Evolutionary conservation across 441 rosid genomes (phyloP), one percentile per base, ranked within the genome.

Genomic region (Populus tomentosa): DNA sequence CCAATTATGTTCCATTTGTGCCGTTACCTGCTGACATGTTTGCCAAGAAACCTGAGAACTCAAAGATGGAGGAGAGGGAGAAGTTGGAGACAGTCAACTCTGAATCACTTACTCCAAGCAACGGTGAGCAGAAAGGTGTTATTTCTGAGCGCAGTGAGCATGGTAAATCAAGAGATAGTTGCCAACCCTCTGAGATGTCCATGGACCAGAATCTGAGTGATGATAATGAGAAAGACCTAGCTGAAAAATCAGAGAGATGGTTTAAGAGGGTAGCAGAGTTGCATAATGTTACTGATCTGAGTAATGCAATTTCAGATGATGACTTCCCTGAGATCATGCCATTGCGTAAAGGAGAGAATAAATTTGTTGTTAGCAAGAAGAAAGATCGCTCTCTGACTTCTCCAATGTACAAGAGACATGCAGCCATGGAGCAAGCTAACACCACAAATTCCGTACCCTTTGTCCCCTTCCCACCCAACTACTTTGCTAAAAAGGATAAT

Each of bases 251-350:
- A 70, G 99, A 92, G 85, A 89, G 97, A 76, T 95, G 99, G 99
- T 95, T 92, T 81, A 86, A 87, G 73, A 86, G 93, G n/a, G 95
- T 89, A 74, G 95, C 97, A 38, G 96, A 95, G 85, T 89, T 95
- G 16, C 91, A 95, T 71, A 90, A 93, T 82, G 90, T 91, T 59
- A 87, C 95, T 36, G 99, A 93, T 86, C 85, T 93, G 59, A 82
- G 91, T 68, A 88, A 92, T 82, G 88, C 85, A 82, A 90, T 89
- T 72, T 90, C 97, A 0, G 99, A 93, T 69, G 97, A 91, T 81
- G 98, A 93, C 77, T 95, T 93, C 82, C 97, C 98, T 0, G 90
- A 93, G 26, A 89, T 92, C 76, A 95, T 92, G 98, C 97, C 96
- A 18, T 84, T 93, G 97, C 85, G 94, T 77, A 93, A 92, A 84